A percentile compares a stretch with the other conserved stretches of the same genome.
These are phyloP conservation scores for Monoraphidium neglectum DNA, from an alignment of 139 green algal genomes.

Conservation along the genomic window DNA sequence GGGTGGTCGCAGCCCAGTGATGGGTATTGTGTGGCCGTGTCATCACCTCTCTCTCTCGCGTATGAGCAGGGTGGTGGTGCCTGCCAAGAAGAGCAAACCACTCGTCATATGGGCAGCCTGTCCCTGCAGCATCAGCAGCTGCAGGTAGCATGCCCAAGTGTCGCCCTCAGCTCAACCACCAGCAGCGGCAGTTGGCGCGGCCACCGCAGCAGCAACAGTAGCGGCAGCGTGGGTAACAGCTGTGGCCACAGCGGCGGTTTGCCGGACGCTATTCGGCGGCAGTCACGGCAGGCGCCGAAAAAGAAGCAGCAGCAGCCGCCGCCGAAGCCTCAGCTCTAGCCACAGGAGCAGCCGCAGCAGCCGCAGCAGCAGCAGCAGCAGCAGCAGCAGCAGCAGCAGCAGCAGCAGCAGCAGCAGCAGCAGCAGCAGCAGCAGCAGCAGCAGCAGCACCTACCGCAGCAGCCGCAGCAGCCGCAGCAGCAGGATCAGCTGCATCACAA, in stretches of 20 bases:
- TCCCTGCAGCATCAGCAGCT: not conserved
- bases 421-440: slow-evolving; percentile 10
- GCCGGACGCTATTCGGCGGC: not conserved
- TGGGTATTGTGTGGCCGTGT: not conserved
- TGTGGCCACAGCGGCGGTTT: not conserved
- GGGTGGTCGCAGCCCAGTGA: not conserved
- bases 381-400: slow-evolving; percentile 18
- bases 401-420: slow-evolving; percentile 6
- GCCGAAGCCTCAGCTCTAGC: slow-evolving; percentile 10
- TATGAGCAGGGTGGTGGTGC: not conserved
- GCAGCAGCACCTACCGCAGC: not conserved
- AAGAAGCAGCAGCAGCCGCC: not conserved
- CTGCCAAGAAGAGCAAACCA: not conserved
- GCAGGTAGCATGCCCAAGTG: not conserved
- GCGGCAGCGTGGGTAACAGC: slow-evolving; percentile 3
- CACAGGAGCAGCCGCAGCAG: slow-evolving; percentile 16
- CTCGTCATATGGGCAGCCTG: not conserved
- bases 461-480: slow-evolving; percentile 2
- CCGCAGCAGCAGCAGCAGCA: not conserved
- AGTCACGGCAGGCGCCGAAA: not conserved
- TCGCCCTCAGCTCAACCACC: not conserved
- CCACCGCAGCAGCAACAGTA: slow-evolving; percentile 14
- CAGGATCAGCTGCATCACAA: not conserved
- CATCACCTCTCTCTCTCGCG: not conserved
- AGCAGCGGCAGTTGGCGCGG: not conserved